Percentiles rank a stretch among this genome's conserved stretches.
Evolutionary conservation across 2,329 filamentous ascomycete genomes (phyloP).

Genomic region (Xylaria sp.): DNA sequence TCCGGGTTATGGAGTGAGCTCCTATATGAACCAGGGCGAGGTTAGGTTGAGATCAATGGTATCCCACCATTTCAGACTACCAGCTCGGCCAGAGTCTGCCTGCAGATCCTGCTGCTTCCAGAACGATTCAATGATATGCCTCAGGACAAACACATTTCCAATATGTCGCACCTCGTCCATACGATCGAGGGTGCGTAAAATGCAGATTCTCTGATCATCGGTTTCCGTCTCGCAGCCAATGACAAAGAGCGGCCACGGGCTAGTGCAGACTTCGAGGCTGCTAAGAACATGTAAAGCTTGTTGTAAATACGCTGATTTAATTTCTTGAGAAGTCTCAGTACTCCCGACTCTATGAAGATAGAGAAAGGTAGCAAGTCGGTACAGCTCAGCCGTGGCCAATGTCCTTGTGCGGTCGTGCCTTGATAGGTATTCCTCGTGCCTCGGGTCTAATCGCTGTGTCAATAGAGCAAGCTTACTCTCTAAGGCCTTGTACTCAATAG

Average conservation of each 20-base stretch:
- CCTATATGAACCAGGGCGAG: conserved; percentile 53
- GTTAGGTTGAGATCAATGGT: conserved; percentile 51
- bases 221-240: conserved; percentile 57
- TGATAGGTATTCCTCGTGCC: conserved; percentile 46
- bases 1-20: background rate
- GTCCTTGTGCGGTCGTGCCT: conserved; percentile 48
- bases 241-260: conserved; percentile 62
- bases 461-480: conserved; percentile 46
- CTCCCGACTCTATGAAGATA: conserved; percentile 53
- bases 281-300: conserved; percentile 53
- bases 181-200: conserved; percentile 55
- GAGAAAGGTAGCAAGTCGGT: conserved; percentile 59
- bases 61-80: conserved; percentile 54
- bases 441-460: conserved; percentile 47
- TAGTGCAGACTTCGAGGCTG: conserved; percentile 56
- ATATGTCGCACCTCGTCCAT: conserved; percentile 58
- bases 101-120: conserved; percentile 60
- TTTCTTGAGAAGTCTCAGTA: conserved; percentile 43
- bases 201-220: conserved; percentile 55
- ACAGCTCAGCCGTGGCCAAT: conserved; percentile 61
- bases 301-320: conserved; percentile 48
- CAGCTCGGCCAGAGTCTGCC: conserved; percentile 47
- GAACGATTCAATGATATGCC: conserved; percentile 56
- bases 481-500: conserved; percentile 46
- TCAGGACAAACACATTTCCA: conserved; percentile 58